Base-by-base conservation (phyloP, 2,329 filamentous ascomycete genomes). In the Fusarium decemcellulare region DNA sequence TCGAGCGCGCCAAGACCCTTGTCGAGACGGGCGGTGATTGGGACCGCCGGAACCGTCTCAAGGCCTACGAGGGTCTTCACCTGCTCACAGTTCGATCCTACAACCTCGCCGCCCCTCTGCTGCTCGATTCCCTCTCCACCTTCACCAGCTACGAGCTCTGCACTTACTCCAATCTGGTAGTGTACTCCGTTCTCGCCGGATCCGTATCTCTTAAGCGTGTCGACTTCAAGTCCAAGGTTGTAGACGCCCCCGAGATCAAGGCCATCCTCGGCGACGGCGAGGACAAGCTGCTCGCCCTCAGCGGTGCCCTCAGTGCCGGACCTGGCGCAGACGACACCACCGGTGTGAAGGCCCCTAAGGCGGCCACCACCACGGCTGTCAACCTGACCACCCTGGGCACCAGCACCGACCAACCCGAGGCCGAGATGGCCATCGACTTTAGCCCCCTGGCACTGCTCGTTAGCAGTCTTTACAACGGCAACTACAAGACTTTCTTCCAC, bases 121-220 rank as follows among this genome's bases (percentile, higher is more conserved):
- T 99, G 53, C 93, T 99, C 77, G 96, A 99, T 86, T 97, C 94
- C 78, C 87, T 99, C 72, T 98, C 95, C 30, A 99, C 96, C 23
- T 99, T 99, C 81, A 99, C 96, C 67, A 98, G 94, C 80, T 98
- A 98, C 84, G 96, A 99, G 82, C 90, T 99, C 52, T 99, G 96
- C 90, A 95, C 92, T 72, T 99, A 99, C 85, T 97, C 94, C 63
- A 92, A 90, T 65, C 89, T 99, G 27, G 96, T 99, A 54, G 91
- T 98, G 61, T 99, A 98, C 84, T 94, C 96, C 2, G 95, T 98
- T 23, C 90, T 99, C 36, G 94, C 96, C 37, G 96, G 96, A 63
- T 97, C 95, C 8, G 92, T 98, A 27, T 96, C 95, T 47, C 88
- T 99, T 60, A 97, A 98, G 85, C 92, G 96, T 51, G 94, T 98